A percentile compares a stretch with the other conserved stretches of the same genome.
Conservation (phyloP, 1,139 yeast genomes). For the Scheffersomyces insectosa region DNA sequence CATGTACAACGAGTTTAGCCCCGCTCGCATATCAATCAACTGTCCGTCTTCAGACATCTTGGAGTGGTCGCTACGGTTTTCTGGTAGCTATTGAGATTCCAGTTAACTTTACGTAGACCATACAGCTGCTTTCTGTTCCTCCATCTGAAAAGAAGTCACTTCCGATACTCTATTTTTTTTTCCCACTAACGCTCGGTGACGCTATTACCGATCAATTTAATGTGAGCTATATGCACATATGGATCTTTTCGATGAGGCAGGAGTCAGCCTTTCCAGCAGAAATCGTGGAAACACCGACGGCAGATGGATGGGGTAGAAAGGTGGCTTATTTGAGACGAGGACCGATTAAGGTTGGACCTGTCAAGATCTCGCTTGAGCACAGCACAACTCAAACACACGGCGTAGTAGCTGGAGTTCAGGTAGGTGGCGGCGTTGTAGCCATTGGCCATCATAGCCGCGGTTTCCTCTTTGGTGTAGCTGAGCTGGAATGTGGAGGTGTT, state of each 20-base stretch:
- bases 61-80: not conserved
- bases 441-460: constrained; percentile 46
- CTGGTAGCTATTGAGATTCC: not conserved
- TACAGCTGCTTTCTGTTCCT: too few species aligned
- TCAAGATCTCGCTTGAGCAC: constrained; percentile 57
- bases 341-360: constrained; percentile 15
- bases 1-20: constrained; percentile 42
- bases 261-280: constrained; percentile 18
- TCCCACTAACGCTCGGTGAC: not conserved
- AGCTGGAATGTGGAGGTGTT: constrained; percentile 64
- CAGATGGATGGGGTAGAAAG: constrained; percentile 19
- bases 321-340: not conserved
- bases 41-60: constrained; percentile 8
- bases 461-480: constrained; percentile 46
- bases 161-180: not conserved
- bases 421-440: constrained; percentile 54
- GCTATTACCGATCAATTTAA: not conserved
- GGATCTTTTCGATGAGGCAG: not conserved
- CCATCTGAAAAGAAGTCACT: not conserved
- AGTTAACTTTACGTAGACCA: too few species aligned
- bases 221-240: not conserved
- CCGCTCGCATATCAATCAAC: constrained; percentile 15
- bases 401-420: constrained; percentile 41
- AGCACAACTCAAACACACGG: constrained; percentile 61
- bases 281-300: constrained; percentile 18